These are phyloP conservation scores for Aspergillus fructus DNA, from an alignment of 2,329 filamentous ascomycete genomes.

Conservation along the genomic window DNA sequence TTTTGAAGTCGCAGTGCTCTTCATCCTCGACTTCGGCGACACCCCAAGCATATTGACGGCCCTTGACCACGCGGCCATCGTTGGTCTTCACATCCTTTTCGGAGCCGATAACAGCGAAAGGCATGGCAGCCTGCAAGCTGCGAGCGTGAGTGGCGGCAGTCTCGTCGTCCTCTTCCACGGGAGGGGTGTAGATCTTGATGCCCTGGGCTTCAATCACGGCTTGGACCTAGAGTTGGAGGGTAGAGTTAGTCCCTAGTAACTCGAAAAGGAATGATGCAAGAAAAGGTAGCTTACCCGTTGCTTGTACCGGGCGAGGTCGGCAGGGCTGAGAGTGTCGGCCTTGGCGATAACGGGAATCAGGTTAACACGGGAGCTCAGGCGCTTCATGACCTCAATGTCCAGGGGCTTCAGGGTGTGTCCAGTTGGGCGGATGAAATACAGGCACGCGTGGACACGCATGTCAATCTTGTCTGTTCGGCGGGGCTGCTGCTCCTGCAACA, in stretches of 20 bases:
- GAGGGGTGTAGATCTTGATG: constrained; percentile 99
- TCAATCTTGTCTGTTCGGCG: constrained; percentile 98
- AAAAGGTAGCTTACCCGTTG: constrained; percentile 65
- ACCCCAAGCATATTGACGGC: constrained; percentile 98
- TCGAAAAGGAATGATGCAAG: background rate
- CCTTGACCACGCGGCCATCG: constrained; percentile 96
- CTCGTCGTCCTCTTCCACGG: constrained; percentile 97
- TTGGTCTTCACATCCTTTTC: constrained; percentile 98
- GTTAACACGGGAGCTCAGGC: constrained; percentile 96
- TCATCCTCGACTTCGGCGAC: constrained; percentile 99
- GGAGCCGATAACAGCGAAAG: constrained; percentile 96
- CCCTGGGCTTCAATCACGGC: constrained; percentile 96
- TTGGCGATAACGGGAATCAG: constrained; percentile 98
- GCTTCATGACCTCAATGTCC: constrained; percentile 99
- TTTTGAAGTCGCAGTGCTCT: constrained; percentile 99
- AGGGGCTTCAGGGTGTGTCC: constrained; percentile 98
- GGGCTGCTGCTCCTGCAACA: constrained; percentile 99
- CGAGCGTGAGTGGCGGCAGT: constrained; percentile 92
- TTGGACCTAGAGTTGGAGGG: constrained; percentile 64
- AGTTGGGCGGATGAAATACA: constrained; percentile 99
- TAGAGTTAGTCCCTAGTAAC: background rate
- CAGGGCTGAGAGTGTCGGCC: constrained; percentile 93
- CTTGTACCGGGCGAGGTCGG: constrained; percentile 92
- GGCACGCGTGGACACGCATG: constrained; percentile 93
- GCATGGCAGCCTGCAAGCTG: constrained; percentile 94